phyloP scores from a whole-genome alignment of 2,329 filamentous ascomycete species.

The Apiospora hydei region DNA sequence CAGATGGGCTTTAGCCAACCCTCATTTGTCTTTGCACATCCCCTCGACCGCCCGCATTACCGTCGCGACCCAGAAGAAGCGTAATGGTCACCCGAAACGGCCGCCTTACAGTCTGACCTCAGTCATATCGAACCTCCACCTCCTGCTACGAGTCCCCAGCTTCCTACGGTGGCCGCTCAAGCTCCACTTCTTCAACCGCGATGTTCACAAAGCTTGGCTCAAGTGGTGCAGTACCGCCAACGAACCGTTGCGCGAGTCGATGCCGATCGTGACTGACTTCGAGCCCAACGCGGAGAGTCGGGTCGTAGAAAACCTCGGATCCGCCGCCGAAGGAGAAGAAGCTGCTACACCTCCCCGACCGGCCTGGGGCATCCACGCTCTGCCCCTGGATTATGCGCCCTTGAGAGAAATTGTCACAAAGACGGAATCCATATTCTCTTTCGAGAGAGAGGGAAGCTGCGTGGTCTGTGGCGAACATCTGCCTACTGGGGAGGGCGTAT shows the following conservation, averaged over 20 bases:
- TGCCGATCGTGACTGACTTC: conserved; percentile 67
- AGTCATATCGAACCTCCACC: conserved; percentile 80
- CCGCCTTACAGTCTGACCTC: conserved; percentile 69
- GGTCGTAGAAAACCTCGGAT: conserved; percentile 16
- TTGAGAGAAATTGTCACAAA: conserved; percentile 64
- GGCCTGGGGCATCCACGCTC: conserved; percentile 58
- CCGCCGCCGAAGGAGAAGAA: conserved; percentile 24
- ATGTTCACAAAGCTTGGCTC: conserved; percentile 75
- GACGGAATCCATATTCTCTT: conserved; percentile 59
- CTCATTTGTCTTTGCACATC: conserved; percentile 82
- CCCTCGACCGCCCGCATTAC: conserved; percentile 67
- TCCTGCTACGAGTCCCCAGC: conserved; percentile 79
- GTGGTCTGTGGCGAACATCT: conserved; percentile 58
- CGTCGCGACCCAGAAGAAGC: conserved; percentile 57
- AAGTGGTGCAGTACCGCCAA: conserved; percentile 59
- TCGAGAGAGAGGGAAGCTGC: conserved; percentile 64
- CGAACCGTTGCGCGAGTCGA: conserved; percentile 53
- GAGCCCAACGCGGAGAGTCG: conserved; percentile 34
- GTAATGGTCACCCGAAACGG: conserved; percentile 61
- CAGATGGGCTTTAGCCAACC: conserved; percentile 92
- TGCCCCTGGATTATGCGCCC: conserved; percentile 63
- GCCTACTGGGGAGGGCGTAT: conserved; percentile 56
- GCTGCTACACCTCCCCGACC: conserved; percentile 25
- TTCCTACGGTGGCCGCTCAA: conserved; percentile 85
- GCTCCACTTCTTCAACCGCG: conserved; percentile 77